Conservation (phyloP, 345 rosid genomes). For the Salix suchowensis region DNA sequence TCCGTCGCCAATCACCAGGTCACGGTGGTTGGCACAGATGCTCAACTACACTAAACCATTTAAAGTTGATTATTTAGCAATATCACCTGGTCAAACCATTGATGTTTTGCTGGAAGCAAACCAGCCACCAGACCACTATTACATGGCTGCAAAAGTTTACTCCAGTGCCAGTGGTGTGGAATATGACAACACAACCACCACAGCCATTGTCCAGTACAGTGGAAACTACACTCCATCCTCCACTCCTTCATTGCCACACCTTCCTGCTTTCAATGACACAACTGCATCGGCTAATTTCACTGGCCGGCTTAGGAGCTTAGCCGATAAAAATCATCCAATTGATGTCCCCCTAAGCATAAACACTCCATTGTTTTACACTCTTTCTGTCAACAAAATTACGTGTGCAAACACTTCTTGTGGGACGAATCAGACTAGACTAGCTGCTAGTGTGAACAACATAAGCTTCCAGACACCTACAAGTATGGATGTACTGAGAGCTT, state of each 20-base stretch:
- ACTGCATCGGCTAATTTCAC: slow-evolving; percentile 27
- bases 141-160: slow-evolving; percentile 54
- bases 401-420: slow-evolving; percentile 32
- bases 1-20: slow-evolving; percentile 32
- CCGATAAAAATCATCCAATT: slow-evolving; percentile 17
- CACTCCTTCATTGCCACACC: slow-evolving; percentile 31
- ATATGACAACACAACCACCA: slow-evolving; percentile 35
- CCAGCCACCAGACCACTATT: slow-evolving; percentile 30
- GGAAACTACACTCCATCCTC: slow-evolving; percentile 9
- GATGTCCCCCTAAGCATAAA: slow-evolving; percentile 36
- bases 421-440: slow-evolving; percentile 14
- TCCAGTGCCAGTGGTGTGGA: neutral
- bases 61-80: slow-evolving; percentile 24
- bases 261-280: slow-evolving; percentile 39
- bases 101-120: slow-evolving; percentile 48
- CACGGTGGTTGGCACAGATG: slow-evolving; percentile 35
- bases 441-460: slow-evolving; percentile 45
- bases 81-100: slow-evolving; percentile 57
- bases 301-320: slow-evolving; percentile 22
- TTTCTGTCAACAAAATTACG: slow-evolving; percentile 35
- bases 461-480: slow-evolving; percentile 29
- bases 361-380: slow-evolving; percentile 26
- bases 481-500: slow-evolving; percentile 37
- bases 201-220: slow-evolving; percentile 37
- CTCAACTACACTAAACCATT: slow-evolving; percentile 9